Evolutionary conservation across 345 rosid species (phyloP), one percentile per base, ranked within the genome.

Genomic region (Syzygium aqueum): DNA sequence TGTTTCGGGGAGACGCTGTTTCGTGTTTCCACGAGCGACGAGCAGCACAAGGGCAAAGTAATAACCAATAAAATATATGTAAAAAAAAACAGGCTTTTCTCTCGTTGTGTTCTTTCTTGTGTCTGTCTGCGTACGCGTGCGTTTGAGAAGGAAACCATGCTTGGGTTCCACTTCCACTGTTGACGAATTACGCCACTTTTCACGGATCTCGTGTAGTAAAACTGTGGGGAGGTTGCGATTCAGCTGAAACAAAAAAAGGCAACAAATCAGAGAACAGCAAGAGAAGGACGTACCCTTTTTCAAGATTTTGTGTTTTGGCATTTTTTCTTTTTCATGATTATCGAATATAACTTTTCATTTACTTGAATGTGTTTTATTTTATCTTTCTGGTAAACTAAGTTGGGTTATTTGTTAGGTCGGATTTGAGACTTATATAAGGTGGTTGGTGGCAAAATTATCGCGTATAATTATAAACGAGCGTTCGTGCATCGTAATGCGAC

Each of bases 21-120:
- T 85, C 85, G 85, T 49, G 89, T 87, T 84, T 84, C 86, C 53
- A 89, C 86, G 77, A 87, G 86, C 51, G 65, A 86, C 37, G 85
- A 37, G 53, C 51, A 21, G 15, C 27, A 59, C 28, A 63, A 61
- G 22, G 51, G 52, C 78, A 52, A 6, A 73, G 51, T 19, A 77
- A 53, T 4, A 77, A 40, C 4, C 25, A 51, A 59, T 28, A 63
- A 40, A 27, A 28, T 13, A 61, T 61, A 13, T 9, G 25, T 11
- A 3, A 84, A n/a, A n/a, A 61, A n/a, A 59, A 25, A 57, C 0
- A 28, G 13, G 65, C 6, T 25, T 27, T 59, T n/a, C 33, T 5
- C 59, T 37, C 80, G 46, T 3, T 27, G 73, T 23, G 46, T 43
- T 43, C 46, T 43, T 43, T 37, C 73, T 37, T 30, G 63, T 80